Evolutionary conservation across 2,329 filamentous ascomycete species (phyloP).

Genomic region (Hypoxylon sp.): DNA sequence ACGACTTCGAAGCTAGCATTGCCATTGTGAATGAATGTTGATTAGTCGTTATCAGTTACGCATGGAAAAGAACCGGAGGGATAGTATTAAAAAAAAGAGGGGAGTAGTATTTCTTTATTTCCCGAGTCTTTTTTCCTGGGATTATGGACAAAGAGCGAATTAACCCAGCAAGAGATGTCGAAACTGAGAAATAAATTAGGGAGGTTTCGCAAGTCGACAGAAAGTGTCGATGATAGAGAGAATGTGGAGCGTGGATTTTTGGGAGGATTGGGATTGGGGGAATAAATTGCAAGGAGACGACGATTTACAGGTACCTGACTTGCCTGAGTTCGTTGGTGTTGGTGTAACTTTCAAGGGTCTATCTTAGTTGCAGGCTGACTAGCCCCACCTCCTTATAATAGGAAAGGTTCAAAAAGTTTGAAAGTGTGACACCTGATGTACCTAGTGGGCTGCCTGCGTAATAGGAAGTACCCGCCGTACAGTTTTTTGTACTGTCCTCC

Average conservation of each 20-base stretch:
- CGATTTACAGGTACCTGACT: slow-evolving; percentile 40
- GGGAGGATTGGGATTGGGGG: slow-evolving; percentile 34
- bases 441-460: slow-evolving; percentile 1
- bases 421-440: slow-evolving; percentile 2
- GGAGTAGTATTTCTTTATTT: slow-evolving; percentile 32
- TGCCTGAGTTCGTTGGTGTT: slow-evolving; percentile 38
- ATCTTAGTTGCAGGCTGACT: slow-evolving; percentile 40
- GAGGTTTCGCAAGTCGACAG: slow-evolving; percentile 37
- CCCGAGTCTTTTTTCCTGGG: slow-evolving; percentile 10
- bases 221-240: slow-evolving; percentile 33
- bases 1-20: slow-evolving; percentile 82
- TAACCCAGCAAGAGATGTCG: slow-evolving; percentile 22
- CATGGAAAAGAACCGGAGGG: slow-evolving; percentile 35
- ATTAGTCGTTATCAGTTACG: slow-evolving; percentile 40
- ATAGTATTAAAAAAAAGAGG: slow-evolving; percentile 15
- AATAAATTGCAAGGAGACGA: slow-evolving; percentile 42
- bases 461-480: slow-evolving; percentile 2
- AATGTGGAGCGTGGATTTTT: slow-evolving; percentile 22
- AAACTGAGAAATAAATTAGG: slow-evolving; percentile 40
- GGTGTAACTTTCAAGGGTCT: slow-evolving; percentile 43
- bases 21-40: slow-evolving; percentile 68
- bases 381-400: slow-evolving; percentile 43
- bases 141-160: slow-evolving; percentile 35
- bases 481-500: not conserved
- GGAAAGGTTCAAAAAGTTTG: slow-evolving; percentile 7